phyloP scores from a whole-genome alignment of 805 yeast species.

The Yarrowia bubula region DNA sequence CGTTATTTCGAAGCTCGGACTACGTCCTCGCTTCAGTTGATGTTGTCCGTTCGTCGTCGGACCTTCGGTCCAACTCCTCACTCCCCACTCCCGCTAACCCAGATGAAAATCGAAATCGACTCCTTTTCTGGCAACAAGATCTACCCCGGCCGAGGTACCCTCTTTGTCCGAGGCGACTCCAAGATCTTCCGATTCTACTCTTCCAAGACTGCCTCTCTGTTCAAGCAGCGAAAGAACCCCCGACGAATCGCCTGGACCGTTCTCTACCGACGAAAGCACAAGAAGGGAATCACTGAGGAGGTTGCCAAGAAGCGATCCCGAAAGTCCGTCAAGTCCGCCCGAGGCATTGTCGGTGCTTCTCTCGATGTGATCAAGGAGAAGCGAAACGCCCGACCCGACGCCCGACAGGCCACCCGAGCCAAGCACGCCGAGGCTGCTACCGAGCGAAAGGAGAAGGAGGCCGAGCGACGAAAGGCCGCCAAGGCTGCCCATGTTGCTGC shows the following conservation, averaged over 20 bases:
- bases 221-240: constrained; percentile 99
- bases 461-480: constrained; percentile 93
- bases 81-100: not conserved
- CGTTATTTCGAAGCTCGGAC: no score
- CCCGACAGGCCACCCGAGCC: constrained; percentile 96
- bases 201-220: constrained; percentile 95
- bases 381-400: constrained; percentile 93
- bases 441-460: constrained; percentile 70
- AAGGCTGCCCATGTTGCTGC: constrained; percentile 65
- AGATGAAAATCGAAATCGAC: constrained; percentile 99
- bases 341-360: constrained; percentile 99
- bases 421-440: constrained; percentile 63
- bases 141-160: constrained; percentile 99
- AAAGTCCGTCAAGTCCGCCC: constrained; percentile 97
- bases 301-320: constrained; percentile 94
- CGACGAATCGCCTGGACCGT: constrained; percentile 99
- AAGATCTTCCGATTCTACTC: constrained; percentile 99
- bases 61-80: not conserved
- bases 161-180: constrained; percentile 99
- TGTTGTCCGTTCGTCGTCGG: no score
- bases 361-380: constrained; percentile 97
- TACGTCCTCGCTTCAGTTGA: no score
- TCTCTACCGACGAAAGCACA: constrained; percentile 99
- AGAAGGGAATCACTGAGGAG: constrained; percentile 99
- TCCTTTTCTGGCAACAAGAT: constrained; percentile 99